Conservation (phyloP, 2,329 filamentous ascomycete species). For the Colletotrichum somersetense region DNA sequence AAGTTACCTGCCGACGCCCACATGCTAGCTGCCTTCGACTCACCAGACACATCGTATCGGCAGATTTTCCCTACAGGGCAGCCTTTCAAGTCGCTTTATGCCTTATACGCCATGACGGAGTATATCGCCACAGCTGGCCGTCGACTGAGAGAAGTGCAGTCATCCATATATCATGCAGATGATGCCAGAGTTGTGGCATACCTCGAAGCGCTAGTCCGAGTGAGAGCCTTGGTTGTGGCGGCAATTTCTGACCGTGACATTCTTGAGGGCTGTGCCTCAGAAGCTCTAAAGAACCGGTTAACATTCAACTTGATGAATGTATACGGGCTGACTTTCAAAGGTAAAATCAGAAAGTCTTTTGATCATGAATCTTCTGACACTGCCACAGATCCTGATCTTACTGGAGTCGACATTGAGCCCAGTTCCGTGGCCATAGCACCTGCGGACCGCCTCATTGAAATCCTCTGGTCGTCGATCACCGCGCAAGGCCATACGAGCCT, state of each 20-base stretch:
- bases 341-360: slow-evolving; percentile 51
- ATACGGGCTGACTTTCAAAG: slow-evolving; percentile 67
- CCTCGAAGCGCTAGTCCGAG: slow-evolving; percentile 56
- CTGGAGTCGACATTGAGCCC: not conserved
- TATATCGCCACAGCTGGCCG: slow-evolving; percentile 64
- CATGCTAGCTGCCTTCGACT: slow-evolving; percentile 70
- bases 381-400: slow-evolving; percentile 43
- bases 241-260: slow-evolving; percentile 39
- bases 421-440: slow-evolving; percentile 45
- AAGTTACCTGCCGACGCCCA: slow-evolving; percentile 77
- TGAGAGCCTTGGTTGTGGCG: slow-evolving; percentile 69
- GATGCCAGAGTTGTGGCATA: slow-evolving; percentile 46
- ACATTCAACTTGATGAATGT: slow-evolving; percentile 68
- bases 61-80: slow-evolving; percentile 77
- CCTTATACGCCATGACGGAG: slow-evolving; percentile 73
- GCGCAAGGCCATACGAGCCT: slow-evolving; percentile 26
- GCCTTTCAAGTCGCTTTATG: slow-evolving; percentile 81
- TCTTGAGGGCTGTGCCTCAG: slow-evolving; percentile 46
- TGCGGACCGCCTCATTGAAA: slow-evolving; percentile 48
- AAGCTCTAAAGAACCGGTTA: slow-evolving; percentile 62
- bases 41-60: slow-evolving; percentile 62
- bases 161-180: slow-evolving; percentile 25
- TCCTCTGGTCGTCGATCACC: slow-evolving; percentile 45
- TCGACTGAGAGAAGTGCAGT: slow-evolving; percentile 45
- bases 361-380: slow-evolving; percentile 42